Evolutionary conservation across 192 early-diverging fungal species (phyloP).

Genomic region (Mortierella alpina): DNA sequence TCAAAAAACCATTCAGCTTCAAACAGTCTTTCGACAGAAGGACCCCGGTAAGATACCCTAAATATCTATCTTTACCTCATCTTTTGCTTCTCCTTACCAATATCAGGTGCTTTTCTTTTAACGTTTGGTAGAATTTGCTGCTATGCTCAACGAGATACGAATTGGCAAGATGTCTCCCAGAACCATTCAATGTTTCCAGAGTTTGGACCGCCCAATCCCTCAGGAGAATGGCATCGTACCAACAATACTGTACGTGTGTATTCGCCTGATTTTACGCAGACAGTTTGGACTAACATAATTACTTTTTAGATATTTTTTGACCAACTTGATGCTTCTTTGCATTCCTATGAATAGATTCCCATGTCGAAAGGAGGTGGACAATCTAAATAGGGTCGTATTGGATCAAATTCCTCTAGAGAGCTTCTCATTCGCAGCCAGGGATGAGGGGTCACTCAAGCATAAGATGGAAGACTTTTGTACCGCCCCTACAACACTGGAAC

Average conservation of each 20-base stretch:
- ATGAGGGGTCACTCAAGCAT: slow-evolving; percentile 40
- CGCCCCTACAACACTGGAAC: slow-evolving; percentile 69
- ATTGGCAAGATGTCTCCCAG: slow-evolving; percentile 70
- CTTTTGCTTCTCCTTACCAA: too few relatives aligned
- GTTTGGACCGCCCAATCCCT: slow-evolving; percentile 54
- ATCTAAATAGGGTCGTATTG: slow-evolving; percentile 70
- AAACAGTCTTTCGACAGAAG: slow-evolving; percentile 84
- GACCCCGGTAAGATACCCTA: slow-evolving; percentile 72
- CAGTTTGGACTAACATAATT: background rate
- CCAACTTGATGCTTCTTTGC: too few relatives aligned
- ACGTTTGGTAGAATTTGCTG: slow-evolving; percentile 65
- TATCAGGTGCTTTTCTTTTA: background rate
- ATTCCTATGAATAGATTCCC: slow-evolving; percentile 22
- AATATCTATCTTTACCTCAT: too few relatives aligned
- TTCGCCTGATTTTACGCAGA: too few relatives aligned
- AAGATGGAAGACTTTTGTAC: slow-evolving; percentile 64
- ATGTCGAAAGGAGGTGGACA: slow-evolving; percentile 69
- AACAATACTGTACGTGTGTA: slow-evolving; percentile 72
- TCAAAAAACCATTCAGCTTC: slow-evolving; percentile 69
- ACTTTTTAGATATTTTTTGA: too few relatives aligned
- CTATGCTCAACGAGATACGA: slow-evolving; percentile 89
- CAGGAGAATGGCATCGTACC: slow-evolving; percentile 65
- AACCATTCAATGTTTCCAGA: slow-evolving; percentile 54
- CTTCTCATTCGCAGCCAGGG: slow-evolving; percentile 57
- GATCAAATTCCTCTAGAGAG: slow-evolving; percentile 59